Evolutionary conservation across 176 grass and related monocot species (phyloP).

Genomic region (Oryza australiensis): DNA sequence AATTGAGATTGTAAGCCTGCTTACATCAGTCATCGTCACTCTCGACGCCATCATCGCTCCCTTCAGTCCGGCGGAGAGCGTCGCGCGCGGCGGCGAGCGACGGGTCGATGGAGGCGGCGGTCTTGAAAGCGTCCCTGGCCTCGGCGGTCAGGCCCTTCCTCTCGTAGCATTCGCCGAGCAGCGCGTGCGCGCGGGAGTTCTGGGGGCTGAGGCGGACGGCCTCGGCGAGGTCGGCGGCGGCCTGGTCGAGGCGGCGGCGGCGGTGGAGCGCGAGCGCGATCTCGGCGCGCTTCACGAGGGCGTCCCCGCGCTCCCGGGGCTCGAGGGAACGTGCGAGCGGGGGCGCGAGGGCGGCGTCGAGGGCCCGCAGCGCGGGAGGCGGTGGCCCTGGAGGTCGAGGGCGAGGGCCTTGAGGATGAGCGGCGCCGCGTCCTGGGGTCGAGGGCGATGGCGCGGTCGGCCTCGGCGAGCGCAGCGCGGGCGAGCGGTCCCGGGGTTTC

Average conservation of each 20-base stretch:
- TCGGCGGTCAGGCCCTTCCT: constrained; percentile 48
- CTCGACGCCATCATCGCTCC: constrained; percentile 23
- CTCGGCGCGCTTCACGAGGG: constrained; percentile 75
- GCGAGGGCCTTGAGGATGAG: constrained; percentile 89
- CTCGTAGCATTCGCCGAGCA: constrained; percentile 84
- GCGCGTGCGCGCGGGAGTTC: constrained; percentile 61
- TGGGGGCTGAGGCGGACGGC: constrained; percentile 70
- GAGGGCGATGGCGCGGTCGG: constrained; percentile 75
- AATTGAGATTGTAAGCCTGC: constrained; percentile 15
- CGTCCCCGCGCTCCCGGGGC: constrained; percentile 72
- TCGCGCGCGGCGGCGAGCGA: constrained; percentile 39
- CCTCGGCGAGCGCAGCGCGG: constrained; percentile 63
- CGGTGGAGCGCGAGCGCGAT: constrained; percentile 63
- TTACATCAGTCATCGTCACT: constrained; percentile 47
- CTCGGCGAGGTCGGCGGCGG: constrained; percentile 58
- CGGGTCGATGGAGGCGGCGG: constrained; percentile 36
- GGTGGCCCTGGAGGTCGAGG: constrained; percentile 78
- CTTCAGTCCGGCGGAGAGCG: constrained; percentile 50
- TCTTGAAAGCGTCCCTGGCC: constrained; percentile 63
- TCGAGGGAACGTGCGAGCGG: constrained; percentile 57
- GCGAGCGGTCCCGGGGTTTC: constrained; percentile 22
- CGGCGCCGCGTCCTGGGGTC: constrained; percentile 70
- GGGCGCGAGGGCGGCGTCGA: constrained; percentile 67
- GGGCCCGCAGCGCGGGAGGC: constrained; percentile 55
- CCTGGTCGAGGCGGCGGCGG: constrained; percentile 58